These are phyloP conservation scores for Cornus controversa DNA, from an alignment of 148 eudicot genomes.

Conservation along the genomic window DNA sequence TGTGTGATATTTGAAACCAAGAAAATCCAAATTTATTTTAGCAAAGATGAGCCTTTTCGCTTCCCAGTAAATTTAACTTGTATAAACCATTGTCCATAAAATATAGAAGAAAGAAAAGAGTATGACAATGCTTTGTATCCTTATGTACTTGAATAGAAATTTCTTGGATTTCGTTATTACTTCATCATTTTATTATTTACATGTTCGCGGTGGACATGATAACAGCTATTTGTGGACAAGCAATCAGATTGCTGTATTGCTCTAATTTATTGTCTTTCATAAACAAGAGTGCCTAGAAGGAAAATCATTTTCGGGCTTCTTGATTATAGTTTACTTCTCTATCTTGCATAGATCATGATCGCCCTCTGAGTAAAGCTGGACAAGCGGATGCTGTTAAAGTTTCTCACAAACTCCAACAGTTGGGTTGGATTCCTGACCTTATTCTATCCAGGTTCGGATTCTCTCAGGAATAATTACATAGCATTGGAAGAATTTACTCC, in stretches of 20 bases:
- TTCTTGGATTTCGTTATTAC: background rate
- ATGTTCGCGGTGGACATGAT: background rate
- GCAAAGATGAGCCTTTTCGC: background rate
- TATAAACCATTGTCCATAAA: background rate
- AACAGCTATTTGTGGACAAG: background rate
- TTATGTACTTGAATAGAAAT: background rate
- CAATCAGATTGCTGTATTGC: background rate
- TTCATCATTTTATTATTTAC: background rate
- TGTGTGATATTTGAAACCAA: background rate
- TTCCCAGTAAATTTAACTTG: background rate
- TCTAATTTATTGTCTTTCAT: background rate
- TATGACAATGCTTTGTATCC: too few species aligned
- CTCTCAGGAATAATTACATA: background rate
- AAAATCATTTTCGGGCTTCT: background rate
- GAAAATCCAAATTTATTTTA: too few species aligned
- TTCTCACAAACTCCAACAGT: constrained; percentile 60
- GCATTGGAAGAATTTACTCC: background rate
- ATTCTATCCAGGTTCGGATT: constrained; percentile 66
- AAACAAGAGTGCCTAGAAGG: background rate
- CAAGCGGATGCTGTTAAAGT: constrained; percentile 72
- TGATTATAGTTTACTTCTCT: background rate
- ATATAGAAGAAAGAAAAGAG: too few species aligned
- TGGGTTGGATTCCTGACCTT: constrained; percentile 89
- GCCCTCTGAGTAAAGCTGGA: constrained; percentile 80
- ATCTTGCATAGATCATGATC: constrained; percentile 75